phyloP scores from a whole-genome alignment of 1,284 basidiomycete genomes.

The Fomitopsis palustris region DNA sequence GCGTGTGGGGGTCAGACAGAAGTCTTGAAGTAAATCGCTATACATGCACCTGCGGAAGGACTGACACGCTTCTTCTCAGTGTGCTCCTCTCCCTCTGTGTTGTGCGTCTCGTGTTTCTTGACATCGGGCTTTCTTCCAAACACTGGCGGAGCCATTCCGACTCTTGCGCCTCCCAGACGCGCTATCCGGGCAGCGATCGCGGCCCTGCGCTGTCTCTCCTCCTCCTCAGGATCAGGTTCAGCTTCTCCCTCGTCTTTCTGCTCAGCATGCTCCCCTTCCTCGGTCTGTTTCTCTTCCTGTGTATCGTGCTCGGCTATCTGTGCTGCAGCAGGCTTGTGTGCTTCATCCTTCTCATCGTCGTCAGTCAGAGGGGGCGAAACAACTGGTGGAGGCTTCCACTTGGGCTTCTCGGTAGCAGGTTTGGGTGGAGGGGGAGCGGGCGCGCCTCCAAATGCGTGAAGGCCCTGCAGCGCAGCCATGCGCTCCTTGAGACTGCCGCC shows the following conservation, averaged over 20 bases:
- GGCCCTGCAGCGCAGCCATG: conserved; percentile 87
- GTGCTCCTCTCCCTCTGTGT: conserved; percentile 21
- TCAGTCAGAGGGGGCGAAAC: conserved; percentile 39
- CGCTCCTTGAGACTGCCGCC: conserved; percentile 83
- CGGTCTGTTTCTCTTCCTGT: conserved; percentile 39
- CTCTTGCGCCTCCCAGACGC: conserved; percentile 78
- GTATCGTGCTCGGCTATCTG: conserved; percentile 35
- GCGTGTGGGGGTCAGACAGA: not conserved
- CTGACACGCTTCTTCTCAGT: conserved; percentile 7
- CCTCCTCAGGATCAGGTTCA: conserved; percentile 65
- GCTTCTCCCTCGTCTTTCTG: conserved; percentile 39
- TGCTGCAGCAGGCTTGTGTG: conserved; percentile 33
- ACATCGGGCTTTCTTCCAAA: conserved; percentile 53
- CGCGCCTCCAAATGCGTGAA: conserved; percentile 69
- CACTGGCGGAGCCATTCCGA: conserved; percentile 75
- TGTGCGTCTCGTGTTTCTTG: conserved; percentile 36
- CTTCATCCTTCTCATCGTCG: conserved; percentile 33
- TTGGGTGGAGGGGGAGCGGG: conserved; percentile 49
- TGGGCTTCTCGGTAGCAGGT: conserved; percentile 67
- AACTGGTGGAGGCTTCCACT: conserved; percentile 73
- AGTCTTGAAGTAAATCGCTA: not conserved
- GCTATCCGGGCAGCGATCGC: conserved; percentile 89
- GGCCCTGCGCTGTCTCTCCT: conserved; percentile 75
- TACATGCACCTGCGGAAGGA: conserved; percentile 7
- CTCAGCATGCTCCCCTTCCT: conserved; percentile 24